These are phyloP conservation scores for Colletotrichum lindemuthianum DNA, from an alignment of 2,329 filamentous ascomycete genomes.

Conservation along the genomic window DNA sequence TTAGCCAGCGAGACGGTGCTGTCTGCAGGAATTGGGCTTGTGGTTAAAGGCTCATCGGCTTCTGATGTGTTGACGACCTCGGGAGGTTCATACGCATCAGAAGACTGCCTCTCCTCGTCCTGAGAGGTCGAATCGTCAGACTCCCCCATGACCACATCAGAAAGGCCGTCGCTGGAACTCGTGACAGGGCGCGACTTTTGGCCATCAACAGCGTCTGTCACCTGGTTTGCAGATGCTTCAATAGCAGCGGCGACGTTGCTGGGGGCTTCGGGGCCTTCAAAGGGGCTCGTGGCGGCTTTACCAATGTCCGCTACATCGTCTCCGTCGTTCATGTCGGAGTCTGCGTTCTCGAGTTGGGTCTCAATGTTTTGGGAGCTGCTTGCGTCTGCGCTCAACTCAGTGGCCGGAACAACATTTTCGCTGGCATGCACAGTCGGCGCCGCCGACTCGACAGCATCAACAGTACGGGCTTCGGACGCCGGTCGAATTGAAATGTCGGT, in stretches of 20 bases:
- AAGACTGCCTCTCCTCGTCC: conserved; percentile 35
- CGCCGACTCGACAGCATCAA: not conserved
- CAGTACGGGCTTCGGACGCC: not conserved
- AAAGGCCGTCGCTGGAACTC: conserved; percentile 20
- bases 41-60: conserved; percentile 65
- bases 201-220: not conserved
- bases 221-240: not conserved
- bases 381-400: not conserved
- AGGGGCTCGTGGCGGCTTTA: conserved; percentile 18
- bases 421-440: not conserved
- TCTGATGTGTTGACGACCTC: conserved; percentile 55
- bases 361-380: not conserved
- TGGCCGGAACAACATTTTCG: not conserved
- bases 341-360: not conserved
- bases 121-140: conserved; percentile 26
- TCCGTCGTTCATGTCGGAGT: not conserved
- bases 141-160: conserved; percentile 36
- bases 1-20: conserved; percentile 39
- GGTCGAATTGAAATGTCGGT: conserved; percentile 4
- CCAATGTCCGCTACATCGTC: conserved; percentile 24
- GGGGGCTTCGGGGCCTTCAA: conserved; percentile 2
- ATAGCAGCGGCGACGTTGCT: not conserved
- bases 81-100: conserved; percentile 67
- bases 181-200: conserved; percentile 20
- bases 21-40: conserved; percentile 38